Base-by-base conservation (phyloP, 495 filamentous ascomycete genomes). In the Cudoniella acicularis region DNA sequence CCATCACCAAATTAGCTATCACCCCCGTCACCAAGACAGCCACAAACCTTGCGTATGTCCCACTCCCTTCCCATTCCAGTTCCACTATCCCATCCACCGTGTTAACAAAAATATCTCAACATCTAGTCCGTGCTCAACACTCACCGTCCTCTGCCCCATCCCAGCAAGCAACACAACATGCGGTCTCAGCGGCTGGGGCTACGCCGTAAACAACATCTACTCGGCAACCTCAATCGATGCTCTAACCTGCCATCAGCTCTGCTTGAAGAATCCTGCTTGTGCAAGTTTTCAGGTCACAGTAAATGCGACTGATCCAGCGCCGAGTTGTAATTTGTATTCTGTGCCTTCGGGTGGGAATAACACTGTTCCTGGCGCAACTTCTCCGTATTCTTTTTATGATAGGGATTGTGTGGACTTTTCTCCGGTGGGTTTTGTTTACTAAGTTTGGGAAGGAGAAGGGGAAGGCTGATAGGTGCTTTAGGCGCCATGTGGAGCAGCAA, bases 261-360 rank as follows among this genome's bases (percentile, higher is more conserved):
- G 56, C 25, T 36, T 59, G 3, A 2, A 24, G 2, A 52, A 52
- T 30, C 17, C 25, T 13, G 24, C 21, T 6, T 59, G 56, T 24
- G 16, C 10, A 16, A 59, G 56, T 22, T 59, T 59, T 25, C 56
- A 59, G 18, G 27, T 47, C 40, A 30, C 30, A 26, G 22, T 20
- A 16, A 40, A 42, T 25, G 46, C 25, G 6, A 30, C 18, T 23
- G 48, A 50, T 20, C 6, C 40, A 4, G 2, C 8, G 8, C 56
- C 47, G 18, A n/a, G 17, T 27, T 59, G 56, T 48, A 59, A 52
- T 22, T 30, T 59, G 23, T 59, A 59, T 22, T 43, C 42, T 1
- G 23, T 36, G 16, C 20, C 17, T 17, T 25, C 56, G 1, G 9
- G 10, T 2, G 30, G 23, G 6, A 47, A 30, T 17, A 52, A 59